These are phyloP conservation scores for Arthromyces matolae DNA, from an alignment of 768 basidiomycete species.

Conservation along the genomic window DNA sequence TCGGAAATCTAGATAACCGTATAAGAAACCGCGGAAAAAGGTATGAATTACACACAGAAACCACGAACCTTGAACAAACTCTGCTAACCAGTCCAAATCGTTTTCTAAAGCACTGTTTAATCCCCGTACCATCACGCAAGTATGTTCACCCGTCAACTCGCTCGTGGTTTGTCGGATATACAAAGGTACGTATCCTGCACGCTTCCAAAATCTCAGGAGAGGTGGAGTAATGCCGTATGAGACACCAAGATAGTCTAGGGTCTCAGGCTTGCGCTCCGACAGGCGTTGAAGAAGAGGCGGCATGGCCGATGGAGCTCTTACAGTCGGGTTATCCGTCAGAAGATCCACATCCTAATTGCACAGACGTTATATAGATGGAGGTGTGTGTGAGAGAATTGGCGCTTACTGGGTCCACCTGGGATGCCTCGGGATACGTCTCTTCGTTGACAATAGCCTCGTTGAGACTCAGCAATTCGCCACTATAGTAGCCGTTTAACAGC, in stretches of 20 bases:
- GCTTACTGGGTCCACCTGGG: constrained; percentile 43
- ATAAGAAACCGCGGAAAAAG: neutral
- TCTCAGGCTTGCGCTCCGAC: constrained; percentile 85
- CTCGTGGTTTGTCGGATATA: constrained; percentile 93
- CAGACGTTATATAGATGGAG: neutral
- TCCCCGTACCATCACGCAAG: constrained; percentile 91
- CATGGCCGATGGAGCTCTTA: constrained; percentile 77
- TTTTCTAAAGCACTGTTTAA: constrained; percentile 61
- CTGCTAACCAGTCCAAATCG: constrained; percentile 79
- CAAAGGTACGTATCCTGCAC: constrained; percentile 84
- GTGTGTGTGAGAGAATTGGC: neutral
- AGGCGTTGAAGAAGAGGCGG: constrained; percentile 90
- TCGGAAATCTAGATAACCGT: constrained; percentile 69
- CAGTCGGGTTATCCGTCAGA: constrained; percentile 71
- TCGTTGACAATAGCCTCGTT: constrained; percentile 61
- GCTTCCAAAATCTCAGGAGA: constrained; percentile 94
- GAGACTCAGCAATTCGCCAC: constrained; percentile 86
- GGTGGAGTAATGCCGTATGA: constrained; percentile 91
- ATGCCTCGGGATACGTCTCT: constrained; percentile 57
- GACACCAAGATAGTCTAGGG: constrained; percentile 91
- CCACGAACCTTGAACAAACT: constrained; percentile 76
- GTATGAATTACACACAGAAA: neutral
- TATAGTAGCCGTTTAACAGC: constrained; percentile 85
- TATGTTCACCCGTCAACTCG: constrained; percentile 95
- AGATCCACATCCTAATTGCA: constrained; percentile 40